Evolutionary conservation across 345 rosid genomes (phyloP).

Genomic region (Citrus trifoliata): DNA sequence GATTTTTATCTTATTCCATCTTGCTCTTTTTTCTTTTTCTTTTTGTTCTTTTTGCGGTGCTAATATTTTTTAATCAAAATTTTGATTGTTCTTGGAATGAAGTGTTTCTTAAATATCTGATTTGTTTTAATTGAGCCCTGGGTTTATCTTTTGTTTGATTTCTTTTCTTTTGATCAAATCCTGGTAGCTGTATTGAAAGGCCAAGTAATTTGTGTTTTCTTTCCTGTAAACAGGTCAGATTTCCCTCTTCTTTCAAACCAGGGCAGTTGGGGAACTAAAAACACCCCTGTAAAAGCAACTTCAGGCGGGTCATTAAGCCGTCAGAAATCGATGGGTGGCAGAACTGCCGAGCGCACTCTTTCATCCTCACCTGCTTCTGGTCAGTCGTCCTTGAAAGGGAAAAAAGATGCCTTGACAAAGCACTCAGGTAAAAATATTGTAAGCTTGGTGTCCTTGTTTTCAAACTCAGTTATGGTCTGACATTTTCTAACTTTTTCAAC

Average conservation of each 20-base stretch:
- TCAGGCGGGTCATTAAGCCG: constrained; percentile 50
- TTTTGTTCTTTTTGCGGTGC: background rate
- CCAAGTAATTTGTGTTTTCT: background rate
- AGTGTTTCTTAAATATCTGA: background rate
- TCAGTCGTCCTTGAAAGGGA: constrained; percentile 56
- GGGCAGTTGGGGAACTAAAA: constrained; percentile 75
- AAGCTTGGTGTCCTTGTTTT: background rate
- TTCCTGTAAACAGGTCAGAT: constrained; percentile 44
- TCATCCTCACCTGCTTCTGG: constrained; percentile 52
- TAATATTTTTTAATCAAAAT: background rate
- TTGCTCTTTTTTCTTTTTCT: background rate
- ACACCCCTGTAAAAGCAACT: constrained; percentile 49
- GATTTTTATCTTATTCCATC: constrained; percentile 20
- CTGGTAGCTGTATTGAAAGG: too few relatives aligned
- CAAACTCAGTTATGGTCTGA: background rate
- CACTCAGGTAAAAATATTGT: constrained; percentile 53
- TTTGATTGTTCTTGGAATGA: background rate
- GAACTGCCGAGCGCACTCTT: constrained; percentile 40
- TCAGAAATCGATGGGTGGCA: constrained; percentile 62
- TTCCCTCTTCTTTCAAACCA: constrained; percentile 61
- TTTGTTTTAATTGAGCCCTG: background rate
- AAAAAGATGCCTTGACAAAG: constrained; percentile 48
- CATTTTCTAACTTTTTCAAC: constrained; percentile 8
- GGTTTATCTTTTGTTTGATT: background rate
- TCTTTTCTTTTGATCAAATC: background rate